A percentile compares a stretch with the other conserved stretches of the same genome.
These are phyloP conservation scores for Tephrocybe sp. DNA, from an alignment of 768 basidiomycete genomes.

Conservation along the genomic window DNA sequence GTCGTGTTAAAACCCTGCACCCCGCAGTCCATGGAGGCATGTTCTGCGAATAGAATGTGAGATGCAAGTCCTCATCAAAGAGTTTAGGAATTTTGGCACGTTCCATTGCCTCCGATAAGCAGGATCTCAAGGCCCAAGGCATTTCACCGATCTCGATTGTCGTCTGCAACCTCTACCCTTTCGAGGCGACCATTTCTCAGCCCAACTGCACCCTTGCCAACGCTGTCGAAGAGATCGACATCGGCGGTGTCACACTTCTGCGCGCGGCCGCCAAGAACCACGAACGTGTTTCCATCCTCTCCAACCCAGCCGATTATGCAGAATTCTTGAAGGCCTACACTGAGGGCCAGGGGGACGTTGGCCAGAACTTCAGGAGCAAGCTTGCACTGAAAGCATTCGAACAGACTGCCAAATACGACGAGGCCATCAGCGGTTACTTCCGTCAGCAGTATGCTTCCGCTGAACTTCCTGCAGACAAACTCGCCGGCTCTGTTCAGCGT, in stretches of 20 bases:
- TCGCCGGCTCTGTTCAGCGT: constrained; percentile 75
- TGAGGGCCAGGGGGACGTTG: constrained; percentile 72
- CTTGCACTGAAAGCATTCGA: constrained; percentile 97
- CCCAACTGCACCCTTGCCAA: constrained; percentile 88
- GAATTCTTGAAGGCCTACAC: constrained; percentile 80
- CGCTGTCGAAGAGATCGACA: constrained; percentile 98
- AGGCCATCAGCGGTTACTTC: constrained; percentile 95
- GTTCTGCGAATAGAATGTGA: neutral
- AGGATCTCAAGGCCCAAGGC: constrained; percentile 77
- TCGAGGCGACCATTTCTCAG: constrained; percentile 86
- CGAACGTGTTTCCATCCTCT: constrained; percentile 85
- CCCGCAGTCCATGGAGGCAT: constrained; percentile 96
- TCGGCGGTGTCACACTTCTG: constrained; percentile 96
- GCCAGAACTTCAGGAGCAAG: constrained; percentile 67
- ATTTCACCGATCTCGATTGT: constrained; percentile 96
- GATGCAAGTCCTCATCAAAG: constrained; percentile 9
- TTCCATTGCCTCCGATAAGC: constrained; percentile 85
- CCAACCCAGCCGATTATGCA: constrained; percentile 85
- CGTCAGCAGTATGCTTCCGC: constrained; percentile 91
- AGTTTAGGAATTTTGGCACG: constrained; percentile 88
- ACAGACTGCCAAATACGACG: constrained; percentile 93
- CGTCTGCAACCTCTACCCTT: constrained; percentile 99
- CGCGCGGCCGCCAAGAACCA: constrained; percentile 99
- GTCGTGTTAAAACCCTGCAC: constrained; percentile 96
- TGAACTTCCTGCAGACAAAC: constrained; percentile 60